phyloP scores from a whole-genome alignment of 768 basidiomycete genomes.

The Fomitopsis serialis region DNA sequence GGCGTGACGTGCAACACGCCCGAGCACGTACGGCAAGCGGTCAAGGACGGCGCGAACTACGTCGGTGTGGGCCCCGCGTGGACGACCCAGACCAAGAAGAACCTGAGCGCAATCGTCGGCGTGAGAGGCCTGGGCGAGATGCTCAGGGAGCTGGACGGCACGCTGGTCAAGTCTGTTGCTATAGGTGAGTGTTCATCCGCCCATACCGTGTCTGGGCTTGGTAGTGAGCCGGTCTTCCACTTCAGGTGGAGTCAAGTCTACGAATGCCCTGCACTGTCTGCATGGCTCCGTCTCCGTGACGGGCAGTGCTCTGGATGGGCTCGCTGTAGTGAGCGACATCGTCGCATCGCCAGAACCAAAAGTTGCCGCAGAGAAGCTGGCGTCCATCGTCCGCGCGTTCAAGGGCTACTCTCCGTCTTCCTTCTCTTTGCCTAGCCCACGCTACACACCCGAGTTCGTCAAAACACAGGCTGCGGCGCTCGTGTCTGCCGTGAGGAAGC shows the following conservation, averaged over 20 bases:
- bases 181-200: constrained; percentile 55
- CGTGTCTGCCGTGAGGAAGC: constrained; percentile 43
- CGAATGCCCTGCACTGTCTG: constrained; percentile 70
- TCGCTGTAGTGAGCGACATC: constrained; percentile 89
- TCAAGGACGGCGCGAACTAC: constrained; percentile 70
- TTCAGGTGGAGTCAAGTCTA: constrained; percentile 80
- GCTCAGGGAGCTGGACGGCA: constrained; percentile 59
- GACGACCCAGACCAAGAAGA: constrained; percentile 73
- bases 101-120: constrained; percentile 60
- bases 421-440: constrained; percentile 13
- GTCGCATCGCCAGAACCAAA: constrained; percentile 56
- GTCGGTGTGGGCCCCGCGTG: constrained; percentile 86
- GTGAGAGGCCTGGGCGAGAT: constrained; percentile 67
- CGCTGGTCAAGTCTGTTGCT: constrained; percentile 65
- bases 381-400: constrained; percentile 39
- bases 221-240: neutral
- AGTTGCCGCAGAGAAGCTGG: constrained; percentile 42
- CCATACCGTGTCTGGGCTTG: neutral
- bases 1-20: constrained; percentile 75
- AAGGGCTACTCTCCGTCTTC: constrained; percentile 18
- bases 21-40: constrained; percentile 58
- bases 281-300: constrained; percentile 61
- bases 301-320: constrained; percentile 62
- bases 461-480: constrained; percentile 41
- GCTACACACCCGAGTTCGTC: constrained; percentile 30